Conservation (phyloP, 176 grass and related monocot genomes). For the Aechmea fasciata region DNA sequence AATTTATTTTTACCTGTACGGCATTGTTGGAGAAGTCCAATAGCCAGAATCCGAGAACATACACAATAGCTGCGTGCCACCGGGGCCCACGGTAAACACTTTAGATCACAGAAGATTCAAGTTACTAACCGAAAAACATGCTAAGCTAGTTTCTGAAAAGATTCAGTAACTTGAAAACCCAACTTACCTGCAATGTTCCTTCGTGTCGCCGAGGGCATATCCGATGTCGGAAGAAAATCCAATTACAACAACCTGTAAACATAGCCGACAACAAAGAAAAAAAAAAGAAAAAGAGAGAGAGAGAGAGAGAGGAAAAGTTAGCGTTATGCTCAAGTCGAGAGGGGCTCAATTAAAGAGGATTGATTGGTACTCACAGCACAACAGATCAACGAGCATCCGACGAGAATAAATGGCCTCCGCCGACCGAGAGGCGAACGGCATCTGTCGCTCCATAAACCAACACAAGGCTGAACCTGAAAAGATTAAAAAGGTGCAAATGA, state of each 20-base stretch:
- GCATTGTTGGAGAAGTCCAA: slow-evolving; percentile 91
- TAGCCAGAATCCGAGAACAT: slow-evolving; percentile 87
- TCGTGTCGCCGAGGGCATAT: slow-evolving; percentile 55
- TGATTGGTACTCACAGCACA: slow-evolving; percentile 36
- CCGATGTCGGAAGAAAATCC: slow-evolving; percentile 89
- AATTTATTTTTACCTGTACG: slow-evolving; percentile 47
- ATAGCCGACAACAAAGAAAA: background rate
- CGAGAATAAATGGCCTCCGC: slow-evolving; percentile 67
- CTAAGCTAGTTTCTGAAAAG: no score
- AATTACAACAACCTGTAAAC: slow-evolving; percentile 47
- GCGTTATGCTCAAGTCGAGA: background rate
- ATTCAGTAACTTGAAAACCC: background rate
- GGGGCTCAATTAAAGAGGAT: background rate
- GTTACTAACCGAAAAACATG: background rate
- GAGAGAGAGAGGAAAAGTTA: background rate
- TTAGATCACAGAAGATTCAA: background rate
- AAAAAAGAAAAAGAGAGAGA: background rate
- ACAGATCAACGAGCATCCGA: slow-evolving; percentile 61
- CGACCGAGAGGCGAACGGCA: slow-evolving; percentile 46
- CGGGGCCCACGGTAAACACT: slow-evolving; percentile 68
- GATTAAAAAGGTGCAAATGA: background rate
- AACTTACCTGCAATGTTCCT: slow-evolving; percentile 64
- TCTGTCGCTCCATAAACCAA: slow-evolving; percentile 74
- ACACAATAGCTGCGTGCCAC: slow-evolving; percentile 75
- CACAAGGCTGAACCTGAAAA: slow-evolving; percentile 62